These are phyloP conservation scores for Ascochyta clinopodiicola DNA, from an alignment of 2,329 filamentous ascomycete species.

Conservation along the genomic window DNA sequence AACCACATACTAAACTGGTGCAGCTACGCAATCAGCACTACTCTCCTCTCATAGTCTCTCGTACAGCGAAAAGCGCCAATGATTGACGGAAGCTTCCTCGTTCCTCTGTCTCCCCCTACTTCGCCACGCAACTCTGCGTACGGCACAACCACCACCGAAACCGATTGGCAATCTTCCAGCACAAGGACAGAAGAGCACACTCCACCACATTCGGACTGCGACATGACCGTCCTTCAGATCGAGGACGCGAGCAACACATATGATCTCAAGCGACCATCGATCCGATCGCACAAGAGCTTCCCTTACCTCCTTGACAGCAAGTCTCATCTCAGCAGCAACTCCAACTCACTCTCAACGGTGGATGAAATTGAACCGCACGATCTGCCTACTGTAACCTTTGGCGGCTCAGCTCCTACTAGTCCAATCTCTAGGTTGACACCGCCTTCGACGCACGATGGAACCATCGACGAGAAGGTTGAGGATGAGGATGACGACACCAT, in stretches of 20 bases:
- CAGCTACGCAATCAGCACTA: conserved; percentile 31
- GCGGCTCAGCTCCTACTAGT: conserved; percentile 55
- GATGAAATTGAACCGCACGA: conserved; percentile 46
- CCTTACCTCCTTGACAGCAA: conserved; percentile 51
- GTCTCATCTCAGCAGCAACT: conserved; percentile 34
- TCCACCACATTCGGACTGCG: conserved; percentile 44
- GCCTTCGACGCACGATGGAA: conserved; percentile 48
- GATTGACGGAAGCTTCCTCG: conserved; percentile 54
- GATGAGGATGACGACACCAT: conserved; percentile 48
- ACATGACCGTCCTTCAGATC: conserved; percentile 49
- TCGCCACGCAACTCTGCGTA: conserved; percentile 60
- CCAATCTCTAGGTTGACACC: conserved; percentile 55
- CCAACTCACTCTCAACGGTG: conserved; percentile 40
- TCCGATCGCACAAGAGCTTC: conserved; percentile 54
- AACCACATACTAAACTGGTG: conserved; percentile 29
- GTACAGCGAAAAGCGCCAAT: conserved; percentile 45
- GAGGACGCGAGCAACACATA: conserved; percentile 46
- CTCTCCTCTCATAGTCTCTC: conserved; percentile 24
- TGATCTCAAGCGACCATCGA: conserved; percentile 47
- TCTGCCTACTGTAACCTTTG: conserved; percentile 47
- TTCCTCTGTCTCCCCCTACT: conserved; percentile 57
- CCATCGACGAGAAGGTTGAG: conserved; percentile 48
- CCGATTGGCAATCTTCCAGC: conserved; percentile 50
- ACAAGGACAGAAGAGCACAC: conserved; percentile 37
- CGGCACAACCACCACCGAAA: conserved; percentile 51